Percentiles rank a stretch among this genome's conserved stretches.
These are phyloP conservation scores for Petunia secreta DNA, from an alignment of 257 asterid species.

Conservation along the genomic window DNA sequence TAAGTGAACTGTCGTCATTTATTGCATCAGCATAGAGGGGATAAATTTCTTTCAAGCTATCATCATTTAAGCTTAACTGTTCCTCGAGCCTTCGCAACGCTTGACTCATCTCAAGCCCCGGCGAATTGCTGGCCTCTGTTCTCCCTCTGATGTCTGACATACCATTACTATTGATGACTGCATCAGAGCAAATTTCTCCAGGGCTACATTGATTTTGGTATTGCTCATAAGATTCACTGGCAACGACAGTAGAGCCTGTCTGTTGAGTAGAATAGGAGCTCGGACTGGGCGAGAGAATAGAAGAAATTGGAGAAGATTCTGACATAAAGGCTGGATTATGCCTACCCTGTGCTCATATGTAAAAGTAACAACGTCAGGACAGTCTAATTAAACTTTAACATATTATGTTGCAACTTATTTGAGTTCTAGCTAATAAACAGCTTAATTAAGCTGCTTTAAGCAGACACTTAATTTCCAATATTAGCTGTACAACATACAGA, in stretches of 20 bases:
- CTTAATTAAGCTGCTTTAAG: neutral
- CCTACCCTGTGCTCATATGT: constrained; percentile 52
- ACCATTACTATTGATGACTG: constrained; percentile 28
- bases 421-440: constrained; percentile 1
- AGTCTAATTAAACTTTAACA: constrained; percentile 15
- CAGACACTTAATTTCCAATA: neutral
- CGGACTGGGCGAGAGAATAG: constrained; percentile 49
- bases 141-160: constrained; percentile 37
- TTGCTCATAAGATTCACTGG: constrained; percentile 48
- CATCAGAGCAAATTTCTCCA: constrained; percentile 57
- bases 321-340: constrained; percentile 46
- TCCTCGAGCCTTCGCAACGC: constrained; percentile 72
- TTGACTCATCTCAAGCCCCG: constrained; percentile 54
- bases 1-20: constrained; percentile 43
- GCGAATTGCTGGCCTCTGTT: constrained; percentile 48
- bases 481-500: constrained; percentile 22
- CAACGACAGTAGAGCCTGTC: constrained; percentile 47
- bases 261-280: constrained; percentile 47
- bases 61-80: constrained; percentile 79
- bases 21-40: constrained; percentile 40
- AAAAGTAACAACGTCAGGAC: constrained; percentile 27
- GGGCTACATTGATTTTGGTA: constrained; percentile 51
- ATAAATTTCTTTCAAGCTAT: constrained; percentile 40
- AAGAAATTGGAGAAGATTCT: constrained; percentile 46
- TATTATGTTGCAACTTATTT: constrained; percentile 8